Conservation (phyloP, 2,329 filamentous ascomycete species). For the Dothideomycetes sp. region DNA sequence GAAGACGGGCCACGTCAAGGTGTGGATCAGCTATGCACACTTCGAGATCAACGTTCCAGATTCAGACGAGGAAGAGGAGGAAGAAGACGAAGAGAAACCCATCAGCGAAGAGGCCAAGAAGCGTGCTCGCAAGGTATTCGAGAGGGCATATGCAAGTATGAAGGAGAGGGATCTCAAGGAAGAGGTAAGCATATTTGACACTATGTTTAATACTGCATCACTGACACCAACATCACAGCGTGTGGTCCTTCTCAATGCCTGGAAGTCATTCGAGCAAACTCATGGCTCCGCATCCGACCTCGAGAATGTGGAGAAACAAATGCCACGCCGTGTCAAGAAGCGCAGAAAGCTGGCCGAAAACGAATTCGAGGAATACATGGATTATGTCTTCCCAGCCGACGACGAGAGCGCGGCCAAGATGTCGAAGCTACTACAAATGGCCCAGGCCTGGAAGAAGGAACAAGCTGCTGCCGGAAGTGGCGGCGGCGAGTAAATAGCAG, state of each 20-base stretch:
- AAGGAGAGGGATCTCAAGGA: constrained; percentile 86
- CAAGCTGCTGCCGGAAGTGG: constrained; percentile 25
- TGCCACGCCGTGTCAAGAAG: constrained; percentile 91
- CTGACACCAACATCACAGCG: constrained; percentile 42
- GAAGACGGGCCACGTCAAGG: constrained; percentile 98
- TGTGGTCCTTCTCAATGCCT: constrained; percentile 83
- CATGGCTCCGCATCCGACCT: constrained; percentile 69
- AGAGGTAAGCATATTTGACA: constrained; percentile 44
- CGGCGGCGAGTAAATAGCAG: constrained; percentile 7
- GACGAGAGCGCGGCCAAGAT: constrained; percentile 77
- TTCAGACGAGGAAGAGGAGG: constrained; percentile 50
- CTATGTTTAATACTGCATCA: background rate
- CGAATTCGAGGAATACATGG: constrained; percentile 90
- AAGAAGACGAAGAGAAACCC: constrained; percentile 46
- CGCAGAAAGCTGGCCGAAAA: constrained; percentile 85
- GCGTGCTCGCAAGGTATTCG: constrained; percentile 74
- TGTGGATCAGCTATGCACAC: constrained; percentile 98
- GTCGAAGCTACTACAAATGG: constrained; percentile 74
- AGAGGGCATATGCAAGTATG: constrained; percentile 75
- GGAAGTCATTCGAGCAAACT: constrained; percentile 83
- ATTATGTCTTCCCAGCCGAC: constrained; percentile 95
- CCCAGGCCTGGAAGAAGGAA: constrained; percentile 76
- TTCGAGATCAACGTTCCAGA: constrained; percentile 95
- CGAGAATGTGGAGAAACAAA: constrained; percentile 78
- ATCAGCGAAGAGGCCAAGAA: constrained; percentile 77